phyloP scores from a whole-genome alignment of 208 protist species.

The Crithidia brevicula region DNA sequence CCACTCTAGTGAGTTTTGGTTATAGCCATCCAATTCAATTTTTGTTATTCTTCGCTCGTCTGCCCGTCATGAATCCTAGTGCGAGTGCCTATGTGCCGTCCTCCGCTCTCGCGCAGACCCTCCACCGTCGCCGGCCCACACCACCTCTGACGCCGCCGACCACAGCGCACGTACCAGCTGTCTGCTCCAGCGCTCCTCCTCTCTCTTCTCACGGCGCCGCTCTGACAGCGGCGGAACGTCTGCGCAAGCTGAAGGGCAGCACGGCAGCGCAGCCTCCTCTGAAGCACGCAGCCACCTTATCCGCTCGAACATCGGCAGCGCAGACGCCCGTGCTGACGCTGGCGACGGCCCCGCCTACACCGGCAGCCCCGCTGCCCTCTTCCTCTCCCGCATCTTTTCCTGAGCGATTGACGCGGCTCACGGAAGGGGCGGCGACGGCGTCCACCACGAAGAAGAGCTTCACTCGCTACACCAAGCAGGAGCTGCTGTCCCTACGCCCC shows the following conservation, averaged over 20 bases:
- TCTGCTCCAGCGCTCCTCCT: neutral
- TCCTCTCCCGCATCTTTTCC: neutral
- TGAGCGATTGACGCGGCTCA: too few relatives aligned
- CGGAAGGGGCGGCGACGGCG: too few relatives aligned
- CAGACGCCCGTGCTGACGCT: conserved; percentile 17
- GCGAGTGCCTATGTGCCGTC: conserved; percentile 49
- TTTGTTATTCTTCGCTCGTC: neutral
- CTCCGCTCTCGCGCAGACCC: conserved; percentile 5
- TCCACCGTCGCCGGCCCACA: conserved; percentile 8
- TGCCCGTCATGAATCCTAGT: conserved; percentile 45
- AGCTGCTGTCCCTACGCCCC: conserved; percentile 37
- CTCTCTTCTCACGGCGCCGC: neutral
- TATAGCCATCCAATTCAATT: too few relatives aligned
- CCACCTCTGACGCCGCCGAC: conserved; percentile 10
- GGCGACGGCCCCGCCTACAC: neutral
- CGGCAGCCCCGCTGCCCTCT: neutral
- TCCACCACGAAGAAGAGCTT: neutral
- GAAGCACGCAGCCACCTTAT: neutral
- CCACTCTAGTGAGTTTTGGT: too few relatives aligned
- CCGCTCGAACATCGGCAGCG: neutral
- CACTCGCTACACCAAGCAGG: conserved; percentile 42
- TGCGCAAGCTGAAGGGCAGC: conserved; percentile 20
- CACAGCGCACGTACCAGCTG: neutral
- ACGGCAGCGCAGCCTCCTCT: neutral
- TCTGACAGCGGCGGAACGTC: conserved; percentile 39